These are phyloP conservation scores for Alternaria sp. DNA, from an alignment of 2,329 filamentous ascomycete genomes.

Conservation along the genomic window DNA sequence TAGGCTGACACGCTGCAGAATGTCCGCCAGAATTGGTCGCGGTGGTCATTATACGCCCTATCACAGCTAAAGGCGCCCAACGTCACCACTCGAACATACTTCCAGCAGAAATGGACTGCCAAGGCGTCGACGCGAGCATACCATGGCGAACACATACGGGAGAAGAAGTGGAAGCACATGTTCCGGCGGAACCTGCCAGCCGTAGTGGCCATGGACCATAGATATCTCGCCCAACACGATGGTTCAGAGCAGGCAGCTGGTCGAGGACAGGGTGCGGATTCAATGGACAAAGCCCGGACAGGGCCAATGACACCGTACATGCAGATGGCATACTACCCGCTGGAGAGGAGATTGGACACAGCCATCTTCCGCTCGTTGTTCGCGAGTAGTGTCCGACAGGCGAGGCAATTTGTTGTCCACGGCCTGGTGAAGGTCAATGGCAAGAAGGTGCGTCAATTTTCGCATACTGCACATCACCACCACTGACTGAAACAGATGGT, in stretches of 20 bases:
- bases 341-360: constrained; percentile 91
- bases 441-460: constrained; percentile 70
- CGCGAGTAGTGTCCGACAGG: constrained; percentile 90
- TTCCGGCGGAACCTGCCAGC: constrained; percentile 82
- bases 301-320: constrained; percentile 78
- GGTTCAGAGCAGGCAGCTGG: constrained; percentile 84
- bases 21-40: constrained; percentile 95
- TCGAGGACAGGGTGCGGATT: constrained; percentile 71
- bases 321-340: constrained; percentile 92
- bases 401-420: constrained; percentile 91
- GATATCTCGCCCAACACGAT: constrained; percentile 79
- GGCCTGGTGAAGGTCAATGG: constrained; percentile 95
- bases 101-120: constrained; percentile 97
- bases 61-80: constrained; percentile 58
- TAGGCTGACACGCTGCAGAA: constrained; percentile 63
- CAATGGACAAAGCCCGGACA: constrained; percentile 18
- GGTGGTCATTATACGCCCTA: constrained; percentile 95
- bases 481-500: constrained; percentile 69
- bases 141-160: constrained; percentile 92
- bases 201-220: constrained; percentile 83
- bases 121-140: constrained; percentile 85
- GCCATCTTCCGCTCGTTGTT: constrained; percentile 93
- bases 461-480: background rate
- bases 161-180: constrained; percentile 93
- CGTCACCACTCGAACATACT: constrained; percentile 68